Evolutionary conservation across 371 early-diverging fungal species (phyloP), one percentile per base, ranked within the genome.

Genomic region (Quaeritorhiza haematococci): DNA sequence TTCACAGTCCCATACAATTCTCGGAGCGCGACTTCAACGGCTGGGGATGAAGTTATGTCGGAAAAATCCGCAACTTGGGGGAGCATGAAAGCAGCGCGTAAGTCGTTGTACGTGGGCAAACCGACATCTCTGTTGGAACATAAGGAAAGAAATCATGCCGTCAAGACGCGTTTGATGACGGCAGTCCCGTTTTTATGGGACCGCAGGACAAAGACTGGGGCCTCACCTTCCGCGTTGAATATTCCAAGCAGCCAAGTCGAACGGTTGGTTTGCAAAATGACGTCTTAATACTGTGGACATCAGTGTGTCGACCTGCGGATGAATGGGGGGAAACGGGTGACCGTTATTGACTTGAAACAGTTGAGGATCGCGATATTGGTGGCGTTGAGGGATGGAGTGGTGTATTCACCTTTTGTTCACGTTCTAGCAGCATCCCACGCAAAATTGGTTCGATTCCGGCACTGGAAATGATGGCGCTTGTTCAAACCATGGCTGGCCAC

Each of bases 91-190:
- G 52, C 43, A 32, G 42, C 33, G n/a, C 72, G 27, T 0, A 55
- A 61, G 15, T 69, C 72, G 54, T 71, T 71, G 32, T 64, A 58
- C 6, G 49, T 32, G 21, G 62, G 55, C 6, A 59, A 1, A 17
- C 65, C 63, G 45, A 59, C 49, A 26, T 62, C 53, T 17, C 59
- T 46, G 38, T 13, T n/a, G n/a, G n/a, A n/a, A n/a, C n/a, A n/a
- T n/a, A n/a, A n/a, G n/a, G n/a, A n/a, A n/a, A n/a, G n/a, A n/a
- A n/a, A n/a, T n/a, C n/a, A n/a, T n/a, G n/a, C n/a, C n/a, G 19
- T 38, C 10, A 38, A 38, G 24, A 41, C 44, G 15, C 64, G 55
- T 28, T 55, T 17, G 27, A 63, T 59, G 32, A 13, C 13, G 19
- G 19, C 19, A 19, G 38, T 38, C 13, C 19, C 13, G 19, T 38